Conservation (phyloP, 768 basidiomycete genomes). For the Russula emetica region DNA sequence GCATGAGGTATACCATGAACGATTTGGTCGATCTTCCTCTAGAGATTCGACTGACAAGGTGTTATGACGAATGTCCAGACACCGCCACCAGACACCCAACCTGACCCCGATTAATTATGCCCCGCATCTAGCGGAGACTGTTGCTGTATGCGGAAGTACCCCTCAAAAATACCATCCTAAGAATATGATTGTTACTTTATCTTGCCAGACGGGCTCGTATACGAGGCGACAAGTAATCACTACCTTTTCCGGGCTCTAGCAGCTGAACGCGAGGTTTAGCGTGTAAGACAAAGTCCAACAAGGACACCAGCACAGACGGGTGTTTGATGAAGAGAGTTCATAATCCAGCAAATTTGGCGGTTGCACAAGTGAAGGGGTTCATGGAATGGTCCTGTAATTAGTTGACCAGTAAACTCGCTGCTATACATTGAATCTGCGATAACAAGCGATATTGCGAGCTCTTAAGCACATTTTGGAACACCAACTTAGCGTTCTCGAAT, state of each 20-base stretch:
- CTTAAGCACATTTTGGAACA: background rate
- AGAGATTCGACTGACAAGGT: too few relatives aligned
- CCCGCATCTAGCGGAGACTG: background rate
- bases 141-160: background rate
- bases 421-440: background rate
- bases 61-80: too few relatives aligned
- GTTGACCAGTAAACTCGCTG: background rate
- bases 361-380: background rate
- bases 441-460: background rate
- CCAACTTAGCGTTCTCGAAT: background rate
- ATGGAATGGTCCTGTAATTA: background rate
- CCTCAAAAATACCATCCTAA: too few relatives aligned
- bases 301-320: background rate
- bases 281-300: too few relatives aligned
- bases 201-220: background rate
- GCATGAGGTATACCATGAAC: too few relatives aligned
- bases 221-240: too few relatives aligned
- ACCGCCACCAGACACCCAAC: too few relatives aligned
- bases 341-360: background rate
- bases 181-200: background rate
- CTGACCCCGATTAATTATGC: too few relatives aligned
- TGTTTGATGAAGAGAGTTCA: background rate
- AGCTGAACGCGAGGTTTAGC: background rate
- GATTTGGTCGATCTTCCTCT: too few relatives aligned
- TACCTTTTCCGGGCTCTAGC: too few relatives aligned